Percentiles rank a stretch among this genome's conserved stretches.
phyloP scores from a whole-genome alignment of 192 early-diverging fungal species.

The Backusella parvicylindrica region DNA sequence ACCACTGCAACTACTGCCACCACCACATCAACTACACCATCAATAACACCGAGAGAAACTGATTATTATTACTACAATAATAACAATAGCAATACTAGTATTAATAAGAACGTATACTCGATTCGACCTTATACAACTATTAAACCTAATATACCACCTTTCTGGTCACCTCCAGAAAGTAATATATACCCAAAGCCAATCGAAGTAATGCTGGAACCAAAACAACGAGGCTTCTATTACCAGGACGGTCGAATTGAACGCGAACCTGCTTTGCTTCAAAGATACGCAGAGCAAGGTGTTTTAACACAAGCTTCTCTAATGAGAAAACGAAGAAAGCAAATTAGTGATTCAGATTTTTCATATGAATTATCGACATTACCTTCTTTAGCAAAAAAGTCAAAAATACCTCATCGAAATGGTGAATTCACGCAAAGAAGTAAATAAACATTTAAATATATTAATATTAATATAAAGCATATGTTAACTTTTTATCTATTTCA shows the following conservation, averaged over 20 bases:
- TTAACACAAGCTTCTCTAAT: slow-evolving; percentile 28
- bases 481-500: not conserved
- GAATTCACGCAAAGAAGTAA: slow-evolving; percentile 38
- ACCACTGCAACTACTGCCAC: no score
- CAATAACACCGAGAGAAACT: not conserved
- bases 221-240: slow-evolving; percentile 35
- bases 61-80: not conserved
- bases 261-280: slow-evolving; percentile 24
- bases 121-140: not conserved
- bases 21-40: not conserved
- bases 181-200: not conserved
- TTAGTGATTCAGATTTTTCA: slow-evolving; percentile 10
- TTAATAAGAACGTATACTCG: not conserved
- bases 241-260: slow-evolving; percentile 27
- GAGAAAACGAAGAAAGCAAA: slow-evolving; percentile 27
- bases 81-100: not conserved
- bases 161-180: not conserved
- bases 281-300: slow-evolving; percentile 31
- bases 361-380: slow-evolving; percentile 14
- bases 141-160: not conserved
- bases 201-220: slow-evolving; percentile 19
- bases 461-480: not conserved
- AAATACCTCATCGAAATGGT: slow-evolving; percentile 39
- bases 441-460: not conserved
- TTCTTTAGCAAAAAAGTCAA: slow-evolving; percentile 26